Evolutionary conservation across 345 rosid species (phyloP).

Genomic region (Lepidium africanum): DNA sequence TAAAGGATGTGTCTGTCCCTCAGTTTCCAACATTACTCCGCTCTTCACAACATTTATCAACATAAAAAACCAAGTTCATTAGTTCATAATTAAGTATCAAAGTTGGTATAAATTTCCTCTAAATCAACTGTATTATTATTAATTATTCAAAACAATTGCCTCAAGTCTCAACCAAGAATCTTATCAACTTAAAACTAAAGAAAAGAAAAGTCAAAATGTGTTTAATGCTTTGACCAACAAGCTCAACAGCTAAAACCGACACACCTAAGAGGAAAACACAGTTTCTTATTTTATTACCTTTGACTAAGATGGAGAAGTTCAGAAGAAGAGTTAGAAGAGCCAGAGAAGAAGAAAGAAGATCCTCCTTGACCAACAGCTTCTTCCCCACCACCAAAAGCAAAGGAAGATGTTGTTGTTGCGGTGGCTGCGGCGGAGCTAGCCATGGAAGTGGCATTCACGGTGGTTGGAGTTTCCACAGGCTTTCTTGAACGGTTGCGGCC

Average conservation of each 20-base stretch:
- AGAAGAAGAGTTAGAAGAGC: slow-evolving; percentile 46
- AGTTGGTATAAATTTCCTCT: not conserved
- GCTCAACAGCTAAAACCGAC: slow-evolving; percentile 12
- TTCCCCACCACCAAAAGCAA: slow-evolving; percentile 26
- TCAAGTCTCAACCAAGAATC: slow-evolving; percentile 14
- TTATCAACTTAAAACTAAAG: slow-evolving; percentile 1
- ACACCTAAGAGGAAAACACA: not conserved
- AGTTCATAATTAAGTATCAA: not conserved
- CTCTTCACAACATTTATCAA: slow-evolving; percentile 5
- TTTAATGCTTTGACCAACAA: slow-evolving; percentile 8
- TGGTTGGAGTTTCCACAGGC: slow-evolving; percentile 96
- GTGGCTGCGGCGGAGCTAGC: slow-evolving; percentile 29
- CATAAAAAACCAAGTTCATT: not conserved
- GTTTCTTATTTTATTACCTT: slow-evolving; percentile 34
- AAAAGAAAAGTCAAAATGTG: slow-evolving; percentile 6
- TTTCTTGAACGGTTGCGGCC: slow-evolving; percentile 99
- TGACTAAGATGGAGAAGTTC: slow-evolving; percentile 52
- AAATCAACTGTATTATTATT: not conserved
- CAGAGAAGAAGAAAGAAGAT: slow-evolving; percentile 36
- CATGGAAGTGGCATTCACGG: slow-evolving; percentile 26
- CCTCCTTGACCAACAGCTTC: slow-evolving; percentile 36
- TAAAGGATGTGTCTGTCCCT: slow-evolving; percentile 24
- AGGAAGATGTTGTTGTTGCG: slow-evolving; percentile 3
- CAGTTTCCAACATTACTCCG: slow-evolving; percentile 30
- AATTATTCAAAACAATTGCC: slow-evolving; percentile 8